A percentile compares a stretch with the other conserved stretches of the same genome.
Evolutionary conservation across 176 grass and related monocot genomes (phyloP).

Genomic region (Oryza brachyantha): DNA sequence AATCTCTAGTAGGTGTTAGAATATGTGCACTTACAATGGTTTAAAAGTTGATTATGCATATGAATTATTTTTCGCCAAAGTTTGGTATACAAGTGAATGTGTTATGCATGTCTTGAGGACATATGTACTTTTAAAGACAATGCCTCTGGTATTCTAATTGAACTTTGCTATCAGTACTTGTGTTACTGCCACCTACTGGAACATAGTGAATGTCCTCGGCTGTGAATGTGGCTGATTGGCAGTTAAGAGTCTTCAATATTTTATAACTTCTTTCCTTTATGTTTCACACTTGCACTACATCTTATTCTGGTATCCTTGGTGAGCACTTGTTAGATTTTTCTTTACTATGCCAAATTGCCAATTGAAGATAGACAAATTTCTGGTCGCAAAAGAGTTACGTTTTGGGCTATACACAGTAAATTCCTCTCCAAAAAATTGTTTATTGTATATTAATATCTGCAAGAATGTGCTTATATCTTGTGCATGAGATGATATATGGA

Average conservation of each 20-base stretch:
- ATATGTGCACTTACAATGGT: slow-evolving; percentile 9
- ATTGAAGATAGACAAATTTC: background rate
- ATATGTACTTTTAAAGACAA: background rate
- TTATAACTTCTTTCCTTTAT: slow-evolving; percentile 10
- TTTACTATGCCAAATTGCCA: slow-evolving; percentile 30
- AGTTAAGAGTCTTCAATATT: background rate
- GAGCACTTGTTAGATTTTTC: background rate
- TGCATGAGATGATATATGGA: background rate
- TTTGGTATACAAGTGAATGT: background rate
- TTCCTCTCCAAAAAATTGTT: background rate
- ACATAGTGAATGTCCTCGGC: background rate
- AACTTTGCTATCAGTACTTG: background rate
- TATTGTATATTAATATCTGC: background rate
- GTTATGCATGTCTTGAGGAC: background rate
- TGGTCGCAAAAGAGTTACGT: background rate
- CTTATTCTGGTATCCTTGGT: background rate
- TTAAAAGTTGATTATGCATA: background rate
- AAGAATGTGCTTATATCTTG: background rate
- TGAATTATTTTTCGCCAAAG: background rate
- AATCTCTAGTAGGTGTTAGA: background rate
- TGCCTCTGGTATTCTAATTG: slow-evolving; percentile 4
- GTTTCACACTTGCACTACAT: background rate
- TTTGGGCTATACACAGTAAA: background rate
- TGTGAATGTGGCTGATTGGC: slow-evolving; percentile 10
- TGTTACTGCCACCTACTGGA: background rate